A percentile compares a stretch with the other conserved stretches of the same genome.
These are phyloP conservation scores for Penicillium cinerascens DNA, from an alignment of 495 filamentous ascomycete genomes.

Conservation along the genomic window DNA sequence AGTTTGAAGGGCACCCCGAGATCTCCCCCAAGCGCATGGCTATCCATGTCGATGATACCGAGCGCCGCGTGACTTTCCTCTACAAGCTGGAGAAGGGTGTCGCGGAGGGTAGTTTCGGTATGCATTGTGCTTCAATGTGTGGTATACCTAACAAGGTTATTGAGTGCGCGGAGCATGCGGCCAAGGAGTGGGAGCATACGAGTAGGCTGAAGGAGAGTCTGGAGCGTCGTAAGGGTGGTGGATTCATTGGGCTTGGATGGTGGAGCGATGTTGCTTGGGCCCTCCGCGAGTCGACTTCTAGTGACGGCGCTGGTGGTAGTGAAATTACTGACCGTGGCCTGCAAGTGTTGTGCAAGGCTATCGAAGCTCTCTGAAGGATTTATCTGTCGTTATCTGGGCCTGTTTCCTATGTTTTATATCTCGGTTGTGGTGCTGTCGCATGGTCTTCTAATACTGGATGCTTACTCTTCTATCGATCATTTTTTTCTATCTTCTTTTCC, in stretches of 20 bases:
- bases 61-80: slow-evolving; percentile 82
- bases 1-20: slow-evolving; percentile 86
- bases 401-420: slow-evolving; percentile 1
- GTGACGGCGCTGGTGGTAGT: slow-evolving; percentile 44
- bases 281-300: slow-evolving; percentile 55
- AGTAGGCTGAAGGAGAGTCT: slow-evolving; percentile 82
- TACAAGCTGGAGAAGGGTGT: slow-evolving; percentile 95
- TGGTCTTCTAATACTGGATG: background rate
- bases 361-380: slow-evolving; percentile 58
- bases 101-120: slow-evolving; percentile 95
- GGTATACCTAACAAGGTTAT: slow-evolving; percentile 84
- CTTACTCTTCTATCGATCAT: background rate
- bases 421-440: background rate
- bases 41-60: slow-evolving; percentile 86
- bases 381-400: slow-evolving; percentile 2
- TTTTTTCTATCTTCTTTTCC: too few relatives aligned
- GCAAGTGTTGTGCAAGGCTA: slow-evolving; percentile 70
- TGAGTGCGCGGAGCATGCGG: slow-evolving; percentile 82
- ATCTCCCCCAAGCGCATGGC: slow-evolving; percentile 83
- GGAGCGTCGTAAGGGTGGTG: slow-evolving; percentile 69
- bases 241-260: slow-evolving; percentile 80
- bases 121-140: slow-evolving; percentile 99
- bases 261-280: slow-evolving; percentile 89
- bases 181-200: slow-evolving; percentile 93
- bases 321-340: slow-evolving; percentile 51